A percentile compares a stretch with the other conserved stretches of the same genome.
Evolutionary conservation across 148 eudicot species (phyloP).

Genomic region (Heliosperma pusillum): DNA sequence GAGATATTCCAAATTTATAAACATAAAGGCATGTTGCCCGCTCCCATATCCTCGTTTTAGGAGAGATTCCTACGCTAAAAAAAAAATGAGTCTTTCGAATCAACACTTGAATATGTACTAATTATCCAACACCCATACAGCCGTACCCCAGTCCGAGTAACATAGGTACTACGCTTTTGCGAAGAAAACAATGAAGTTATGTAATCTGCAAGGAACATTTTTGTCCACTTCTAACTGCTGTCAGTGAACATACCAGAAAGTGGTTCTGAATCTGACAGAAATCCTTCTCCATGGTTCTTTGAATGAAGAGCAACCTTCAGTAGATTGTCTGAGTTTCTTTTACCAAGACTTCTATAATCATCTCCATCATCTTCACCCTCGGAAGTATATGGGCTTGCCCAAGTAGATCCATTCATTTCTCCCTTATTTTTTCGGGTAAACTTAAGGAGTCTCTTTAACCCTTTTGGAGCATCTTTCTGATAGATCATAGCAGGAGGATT

Average conservation of each 20-base stretch:
- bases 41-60: no score
- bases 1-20: no score
- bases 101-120: no score
- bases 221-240: neutral
- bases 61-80: no score
- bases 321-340: conserved; percentile 53
- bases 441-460: conserved; percentile 85
- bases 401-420: conserved; percentile 59
- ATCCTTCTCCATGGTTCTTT: conserved; percentile 51
- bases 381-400: conserved; percentile 74
- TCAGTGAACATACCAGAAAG: conserved; percentile 39
- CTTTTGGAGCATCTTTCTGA: conserved; percentile 96
- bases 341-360: conserved; percentile 51
- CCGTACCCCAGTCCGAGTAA: no score
- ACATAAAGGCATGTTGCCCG: no score
- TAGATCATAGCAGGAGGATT: conserved; percentile 76
- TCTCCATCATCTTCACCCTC: conserved; percentile 90
- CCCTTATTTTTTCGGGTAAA: conserved; percentile 79
- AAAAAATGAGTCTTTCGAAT: no score
- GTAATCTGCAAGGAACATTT: neutral
- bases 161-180: neutral
- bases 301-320: conserved; percentile 67
- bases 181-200: neutral
- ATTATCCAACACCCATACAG: no score
- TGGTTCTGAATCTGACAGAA: conserved; percentile 42